A percentile compares a stretch with the other conserved stretches of the same genome.
Conservation (phyloP, 2,329 filamentous ascomycete genomes). For the Hymenoscyphus occultus region DNA sequence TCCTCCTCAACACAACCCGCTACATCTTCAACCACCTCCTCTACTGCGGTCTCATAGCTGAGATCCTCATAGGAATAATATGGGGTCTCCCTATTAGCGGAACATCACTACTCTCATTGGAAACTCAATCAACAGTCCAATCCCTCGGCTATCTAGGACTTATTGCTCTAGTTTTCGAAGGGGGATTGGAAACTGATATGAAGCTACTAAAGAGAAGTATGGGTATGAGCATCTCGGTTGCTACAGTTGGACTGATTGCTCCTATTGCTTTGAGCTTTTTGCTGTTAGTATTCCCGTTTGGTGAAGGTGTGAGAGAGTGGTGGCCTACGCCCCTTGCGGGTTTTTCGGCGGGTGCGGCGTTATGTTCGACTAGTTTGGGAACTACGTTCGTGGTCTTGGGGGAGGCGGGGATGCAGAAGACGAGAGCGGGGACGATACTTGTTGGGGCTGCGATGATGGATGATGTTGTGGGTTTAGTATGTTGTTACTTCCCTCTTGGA, state of each 20-base stretch:
- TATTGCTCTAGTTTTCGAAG: conserved; percentile 69
- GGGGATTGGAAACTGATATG: conserved; percentile 28
- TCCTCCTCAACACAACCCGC: conserved; percentile 59
- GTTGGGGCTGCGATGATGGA: conserved; percentile 77
- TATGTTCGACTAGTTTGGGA: conserved; percentile 72
- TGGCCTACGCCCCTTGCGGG: conserved; percentile 38
- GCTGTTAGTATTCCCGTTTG: conserved; percentile 24
- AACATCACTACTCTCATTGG: conserved; percentile 52
- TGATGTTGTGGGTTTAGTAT: conserved; percentile 70
- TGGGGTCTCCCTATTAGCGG: conserved; percentile 68
- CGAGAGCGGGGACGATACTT: conserved; percentile 59
- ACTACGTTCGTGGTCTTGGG: conserved; percentile 65
- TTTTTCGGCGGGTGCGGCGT: conserved; percentile 69
- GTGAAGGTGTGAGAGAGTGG: conserved; percentile 22
- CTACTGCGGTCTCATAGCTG: conserved; percentile 70
- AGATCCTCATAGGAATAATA: conserved; percentile 66
- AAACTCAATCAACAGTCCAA: conserved; percentile 54
- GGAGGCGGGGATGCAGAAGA: conserved; percentile 55
- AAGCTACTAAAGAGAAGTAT: conserved; percentile 54
- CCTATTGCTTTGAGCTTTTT: conserved; percentile 66
- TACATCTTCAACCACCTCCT: conserved; percentile 55
- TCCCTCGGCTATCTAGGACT: conserved; percentile 71
- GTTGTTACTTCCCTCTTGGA: background rate
- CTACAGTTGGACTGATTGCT: conserved; percentile 59
- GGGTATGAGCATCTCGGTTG: conserved; percentile 57